Conservation (phyloP, 352 stramenopile genomes). For the Blastocystis sp. region DNA sequence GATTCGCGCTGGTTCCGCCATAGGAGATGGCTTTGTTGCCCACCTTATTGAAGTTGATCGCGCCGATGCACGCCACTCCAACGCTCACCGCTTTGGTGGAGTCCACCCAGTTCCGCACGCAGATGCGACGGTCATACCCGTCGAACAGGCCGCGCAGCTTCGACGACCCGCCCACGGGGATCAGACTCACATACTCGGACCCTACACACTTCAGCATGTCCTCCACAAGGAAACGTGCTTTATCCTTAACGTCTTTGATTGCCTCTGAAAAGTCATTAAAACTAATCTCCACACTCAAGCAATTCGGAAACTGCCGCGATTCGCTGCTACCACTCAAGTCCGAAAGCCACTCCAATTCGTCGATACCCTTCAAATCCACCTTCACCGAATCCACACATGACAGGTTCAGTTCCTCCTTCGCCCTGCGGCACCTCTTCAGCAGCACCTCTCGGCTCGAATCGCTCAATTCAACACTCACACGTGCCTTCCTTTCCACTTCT, state of each 20-base stretch:
- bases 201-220: no score
- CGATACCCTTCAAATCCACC: neutral
- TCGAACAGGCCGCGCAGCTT: neutral
- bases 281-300: neutral
- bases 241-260: neutral
- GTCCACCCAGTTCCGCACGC: no score
- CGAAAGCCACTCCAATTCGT: neutral
- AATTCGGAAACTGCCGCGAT: neutral
- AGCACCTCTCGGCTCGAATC: neutral
- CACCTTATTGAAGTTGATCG: no score
- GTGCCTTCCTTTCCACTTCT: neutral
- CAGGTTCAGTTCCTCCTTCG: neutral
- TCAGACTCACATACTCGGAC: neutral
- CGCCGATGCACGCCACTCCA: no score
- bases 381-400: neutral
- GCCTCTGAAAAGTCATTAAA: neutral
- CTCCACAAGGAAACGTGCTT: no score
- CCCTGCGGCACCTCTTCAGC: neutral
- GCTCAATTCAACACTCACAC: neutral
- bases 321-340: neutral
- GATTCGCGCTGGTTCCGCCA: no score
- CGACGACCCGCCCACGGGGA: conserved; percentile 28
- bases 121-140: no score
- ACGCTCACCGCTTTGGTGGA: no score
- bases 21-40: no score